Evolutionary conservation across 2,329 filamentous ascomycete species (phyloP).

Genomic region (Pseudonectria foliicola): DNA sequence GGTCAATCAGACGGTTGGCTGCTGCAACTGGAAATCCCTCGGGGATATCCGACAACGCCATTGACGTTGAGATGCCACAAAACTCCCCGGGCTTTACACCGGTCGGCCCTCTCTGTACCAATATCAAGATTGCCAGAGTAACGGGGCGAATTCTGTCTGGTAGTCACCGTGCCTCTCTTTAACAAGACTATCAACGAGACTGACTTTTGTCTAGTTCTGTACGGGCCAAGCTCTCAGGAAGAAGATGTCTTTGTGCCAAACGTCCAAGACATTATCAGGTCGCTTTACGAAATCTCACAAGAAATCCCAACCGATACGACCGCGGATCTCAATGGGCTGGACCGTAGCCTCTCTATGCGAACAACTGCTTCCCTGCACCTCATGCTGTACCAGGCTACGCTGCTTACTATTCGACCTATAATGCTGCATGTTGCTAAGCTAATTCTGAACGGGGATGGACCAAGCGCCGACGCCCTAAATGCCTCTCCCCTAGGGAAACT

Average conservation of each 20-base stretch:
- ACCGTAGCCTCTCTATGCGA: slow-evolving; percentile 21
- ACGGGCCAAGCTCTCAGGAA: slow-evolving; percentile 23
- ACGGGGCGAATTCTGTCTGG: slow-evolving; percentile 21
- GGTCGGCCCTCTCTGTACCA: slow-evolving; percentile 21
- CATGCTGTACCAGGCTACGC: slow-evolving; percentile 27
- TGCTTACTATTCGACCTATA: slow-evolving; percentile 23
- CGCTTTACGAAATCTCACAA: slow-evolving; percentile 19
- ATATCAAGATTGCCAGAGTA: slow-evolving; percentile 20
- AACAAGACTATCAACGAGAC: background rate
- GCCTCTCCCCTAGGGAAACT: slow-evolving; percentile 20
- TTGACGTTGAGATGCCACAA: slow-evolving; percentile 18
- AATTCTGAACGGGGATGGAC: slow-evolving; percentile 17
- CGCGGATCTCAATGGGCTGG: slow-evolving; percentile 15
- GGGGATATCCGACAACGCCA: slow-evolving; percentile 17
- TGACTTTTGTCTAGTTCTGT: slow-evolving; percentile 12
- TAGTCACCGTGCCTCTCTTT: fast-evolving
- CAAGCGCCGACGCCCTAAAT: slow-evolving; percentile 15
- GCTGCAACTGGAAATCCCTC: slow-evolving; percentile 20
- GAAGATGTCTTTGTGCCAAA: slow-evolving; percentile 24
- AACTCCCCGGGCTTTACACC: slow-evolving; percentile 23
- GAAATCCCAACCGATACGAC: slow-evolving; percentile 20
- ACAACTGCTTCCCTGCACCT: slow-evolving; percentile 26
- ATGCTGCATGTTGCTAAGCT: slow-evolving; percentile 23
- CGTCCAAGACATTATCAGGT: slow-evolving; percentile 25
- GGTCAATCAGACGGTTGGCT: slow-evolving; percentile 11